These are phyloP conservation scores for Trichoderma hamatum DNA, from an alignment of 2,329 filamentous ascomycete species.

Conservation along the genomic window DNA sequence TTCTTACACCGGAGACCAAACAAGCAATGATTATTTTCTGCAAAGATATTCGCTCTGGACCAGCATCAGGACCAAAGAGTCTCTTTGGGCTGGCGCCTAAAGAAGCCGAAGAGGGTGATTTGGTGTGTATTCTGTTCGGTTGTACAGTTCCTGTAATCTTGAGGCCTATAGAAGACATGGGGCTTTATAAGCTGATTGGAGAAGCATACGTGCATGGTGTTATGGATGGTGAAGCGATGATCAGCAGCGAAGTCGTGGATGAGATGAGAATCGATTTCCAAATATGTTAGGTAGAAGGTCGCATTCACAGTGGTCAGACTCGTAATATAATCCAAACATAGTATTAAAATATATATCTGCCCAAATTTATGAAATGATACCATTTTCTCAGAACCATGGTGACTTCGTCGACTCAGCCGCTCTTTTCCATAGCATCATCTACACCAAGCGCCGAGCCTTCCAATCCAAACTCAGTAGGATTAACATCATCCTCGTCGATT, in stretches of 20 bases:
- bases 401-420: not conserved
- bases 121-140: conserved; percentile 26
- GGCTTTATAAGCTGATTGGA: conserved; percentile 22
- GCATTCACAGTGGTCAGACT: not conserved
- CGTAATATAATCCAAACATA: not conserved
- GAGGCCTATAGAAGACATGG: conserved; percentile 7
- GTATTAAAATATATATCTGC: not conserved
- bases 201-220: conserved; percentile 29
- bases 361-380: not conserved
- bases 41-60: not conserved
- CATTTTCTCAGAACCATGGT: not conserved
- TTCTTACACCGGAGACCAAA: not conserved
- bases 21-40: not conserved
- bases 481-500: not conserved
- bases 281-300: not conserved
- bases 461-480: not conserved
- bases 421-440: not conserved
- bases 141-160: conserved; percentile 28
- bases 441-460: not conserved
- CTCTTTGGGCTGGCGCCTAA: conserved; percentile 1
- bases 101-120: conserved; percentile 6
- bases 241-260: not conserved
- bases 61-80: not conserved
- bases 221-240: conserved; percentile 29
- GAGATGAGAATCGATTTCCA: not conserved